Evolutionary conservation across 805 yeast species (phyloP), one percentile per base, ranked within the genome.

Genomic region (Myxozyma nipponensis): DNA sequence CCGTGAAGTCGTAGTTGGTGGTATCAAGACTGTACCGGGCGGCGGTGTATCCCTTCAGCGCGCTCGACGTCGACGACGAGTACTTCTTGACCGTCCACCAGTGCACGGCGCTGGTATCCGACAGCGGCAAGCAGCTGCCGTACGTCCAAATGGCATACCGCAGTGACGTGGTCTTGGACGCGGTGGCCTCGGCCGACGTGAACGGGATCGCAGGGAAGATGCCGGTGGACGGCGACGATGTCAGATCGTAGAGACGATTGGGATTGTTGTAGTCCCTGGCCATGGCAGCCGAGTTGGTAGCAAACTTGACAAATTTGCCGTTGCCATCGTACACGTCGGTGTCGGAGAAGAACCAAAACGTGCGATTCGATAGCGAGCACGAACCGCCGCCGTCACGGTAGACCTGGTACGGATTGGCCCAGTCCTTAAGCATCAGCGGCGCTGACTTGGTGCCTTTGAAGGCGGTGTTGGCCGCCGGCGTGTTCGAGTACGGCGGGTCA

Each of bases 371-470:
- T 19, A 54, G 39, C 28, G 53, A 23, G 46, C 58, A 54, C 3
- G 50, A 44, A 21, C 58, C 58, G 17, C 57, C 57, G 22, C 53
- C 56, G 35, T 54, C 58, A 34, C 58, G 52, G 41, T 46, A 54
- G 19, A 48, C 19, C 17, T 19, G 3, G 42, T 30, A 54, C 4
- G 47, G 23, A 39, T 44, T 44, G 39, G 24, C 25, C 36, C 39
- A 38, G 43, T 54, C 58, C 4, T 36, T 26, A 24, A 52, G 42
- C n/a, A 53, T 57, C 24, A 24, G 47, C 23, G 44, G 47, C 19
- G 13, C 19, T 7, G 19, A 23, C 2, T 43, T 13, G 39, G 5
- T n/a, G 37, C 34, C 42, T 10, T 34, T 26, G 38, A 35, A 35
- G 19, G 6, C 38, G 15, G 19, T 5, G 15, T 35, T 5, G n/a